A percentile compares a stretch with the other conserved stretches of the same genome.
Conservation (phyloP, 192 early-diverging fungal genomes). For the Backusella circina region DNA sequence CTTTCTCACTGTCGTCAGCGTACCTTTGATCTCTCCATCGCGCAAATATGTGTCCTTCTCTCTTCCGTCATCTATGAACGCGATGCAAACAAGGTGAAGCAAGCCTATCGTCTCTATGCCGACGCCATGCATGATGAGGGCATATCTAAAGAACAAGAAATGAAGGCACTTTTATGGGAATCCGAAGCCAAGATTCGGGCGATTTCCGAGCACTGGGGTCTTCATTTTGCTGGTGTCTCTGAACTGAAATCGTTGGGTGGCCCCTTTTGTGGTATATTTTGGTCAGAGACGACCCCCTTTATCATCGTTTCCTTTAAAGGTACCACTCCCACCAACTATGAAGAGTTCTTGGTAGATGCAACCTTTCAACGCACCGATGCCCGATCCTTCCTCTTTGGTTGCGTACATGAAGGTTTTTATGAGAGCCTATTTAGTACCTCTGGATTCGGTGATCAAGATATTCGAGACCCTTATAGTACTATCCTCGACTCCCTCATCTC, state of each 20-base stretch:
- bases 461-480: slow-evolving; percentile 34
- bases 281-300: slow-evolving; percentile 31
- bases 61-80: slow-evolving; percentile 47
- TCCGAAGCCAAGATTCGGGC: slow-evolving; percentile 31
- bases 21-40: slow-evolving; percentile 32
- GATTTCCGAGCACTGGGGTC: slow-evolving; percentile 27
- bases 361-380: slow-evolving; percentile 45
- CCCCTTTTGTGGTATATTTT: slow-evolving; percentile 47
- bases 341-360: slow-evolving; percentile 42
- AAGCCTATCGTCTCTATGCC: slow-evolving; percentile 23
- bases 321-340: slow-evolving; percentile 42
- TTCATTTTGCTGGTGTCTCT: slow-evolving; percentile 42
- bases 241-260: slow-evolving; percentile 48
- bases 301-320: slow-evolving; percentile 47
- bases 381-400: slow-evolving; percentile 41
- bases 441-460: slow-evolving; percentile 2
- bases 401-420: slow-evolving; percentile 52
- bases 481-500: slow-evolving; percentile 36
- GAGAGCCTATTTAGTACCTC: slow-evolving; percentile 40
- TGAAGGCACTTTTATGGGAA: slow-evolving; percentile 23
- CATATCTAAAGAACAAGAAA: background rate
- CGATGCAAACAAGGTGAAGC: slow-evolving; percentile 34
- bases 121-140: background rate
- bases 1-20: background rate
- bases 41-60: slow-evolving; percentile 33